Conservation (phyloP, 495 filamentous ascomycete genomes). For the Patellaria atrata region DNA sequence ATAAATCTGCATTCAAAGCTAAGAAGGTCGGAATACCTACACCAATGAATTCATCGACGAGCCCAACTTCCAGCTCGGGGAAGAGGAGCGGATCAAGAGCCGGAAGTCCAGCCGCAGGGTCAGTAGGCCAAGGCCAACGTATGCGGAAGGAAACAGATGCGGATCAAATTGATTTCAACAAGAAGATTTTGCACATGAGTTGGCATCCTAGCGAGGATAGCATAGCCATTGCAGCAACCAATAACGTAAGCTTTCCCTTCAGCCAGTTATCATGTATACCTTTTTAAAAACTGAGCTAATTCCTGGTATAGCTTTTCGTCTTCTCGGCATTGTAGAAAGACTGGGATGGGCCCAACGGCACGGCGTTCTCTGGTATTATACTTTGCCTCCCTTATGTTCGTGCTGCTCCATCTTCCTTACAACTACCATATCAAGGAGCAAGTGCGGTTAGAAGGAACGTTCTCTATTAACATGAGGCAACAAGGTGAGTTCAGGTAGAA, state of each 20-base stretch:
- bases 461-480: too few relatives aligned
- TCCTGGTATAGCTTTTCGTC: slow-evolving; percentile 66
- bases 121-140: slow-evolving; percentile 63
- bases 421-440: too few relatives aligned
- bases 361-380: too few relatives aligned
- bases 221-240: slow-evolving; percentile 97
- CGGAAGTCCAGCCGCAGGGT: slow-evolving; percentile 71
- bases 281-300: slow-evolving; percentile 4
- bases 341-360: too few relatives aligned
- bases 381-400: too few relatives aligned
- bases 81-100: slow-evolving; percentile 72
- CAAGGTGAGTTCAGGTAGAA: too few relatives aligned
- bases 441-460: too few relatives aligned
- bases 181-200: slow-evolving; percentile 99
- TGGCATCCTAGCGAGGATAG: slow-evolving; percentile 99
- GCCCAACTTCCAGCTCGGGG: slow-evolving; percentile 50
- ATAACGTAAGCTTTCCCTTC: slow-evolving; percentile 62
- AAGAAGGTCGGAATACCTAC: slow-evolving; percentile 98
- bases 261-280: slow-evolving; percentile 15
- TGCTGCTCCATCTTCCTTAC: too few relatives aligned
- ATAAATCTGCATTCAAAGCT: slow-evolving; percentile 98
- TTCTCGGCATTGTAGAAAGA: slow-evolving; percentile 78
- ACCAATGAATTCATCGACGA: slow-evolving; percentile 72
- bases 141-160: slow-evolving; percentile 99
- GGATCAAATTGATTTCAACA: slow-evolving; percentile 99